Base-by-base conservation (phyloP, 441 rosid species). In the Macaranga tanarius region DNA sequence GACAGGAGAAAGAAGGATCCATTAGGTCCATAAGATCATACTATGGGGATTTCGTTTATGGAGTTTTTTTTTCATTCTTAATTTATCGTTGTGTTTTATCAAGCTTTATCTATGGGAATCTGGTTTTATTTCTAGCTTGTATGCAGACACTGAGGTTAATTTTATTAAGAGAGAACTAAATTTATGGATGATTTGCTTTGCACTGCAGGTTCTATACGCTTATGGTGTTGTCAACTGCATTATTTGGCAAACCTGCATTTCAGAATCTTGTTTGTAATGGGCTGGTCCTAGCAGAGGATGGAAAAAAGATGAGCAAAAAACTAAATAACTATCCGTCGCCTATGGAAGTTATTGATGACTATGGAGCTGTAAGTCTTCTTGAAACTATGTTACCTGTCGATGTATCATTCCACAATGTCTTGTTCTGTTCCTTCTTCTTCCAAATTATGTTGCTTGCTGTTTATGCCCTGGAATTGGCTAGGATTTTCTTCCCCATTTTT, bases 201-300 rank as follows among this genome's bases (percentile, higher is more conserved):
- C 34, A 26, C 16, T 76, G 61, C 86, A 95, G 99, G 99, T 96
- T 96, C 78, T 96, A 96, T 81, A 92, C 98, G 58, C 99, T 92
- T 48, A 94, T 91, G 98, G 99, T 96, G 77, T 79, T 96, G 85
- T 88, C 99, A 42, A 96, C 98, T 76, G 99, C 99, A 75, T 83
- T 96, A 76, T 90, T 92, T 73, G 96, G 89, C 55, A 92, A 88
- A 72, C 99, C 99, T 19, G 95, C 99, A 50, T 96, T 96, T 76
- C 85, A 85, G 83, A 90, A 94, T 84, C 89, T 96, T 58, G 87
- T 96, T 66, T 96, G 99, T 88, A 96, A 89, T 82, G 99, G 99
- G 51, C 99, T 91, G 76, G 99, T 94, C 55, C 89, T 94, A 73
- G 99, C 96, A 47, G 95, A 92, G 82, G 99, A 96, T 88, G 99